A percentile compares a stretch with the other conserved stretches of the same genome.
Evolutionary conservation across 75 land plant species (phyloP).

Genomic region (Pinus albicaulis): DNA sequence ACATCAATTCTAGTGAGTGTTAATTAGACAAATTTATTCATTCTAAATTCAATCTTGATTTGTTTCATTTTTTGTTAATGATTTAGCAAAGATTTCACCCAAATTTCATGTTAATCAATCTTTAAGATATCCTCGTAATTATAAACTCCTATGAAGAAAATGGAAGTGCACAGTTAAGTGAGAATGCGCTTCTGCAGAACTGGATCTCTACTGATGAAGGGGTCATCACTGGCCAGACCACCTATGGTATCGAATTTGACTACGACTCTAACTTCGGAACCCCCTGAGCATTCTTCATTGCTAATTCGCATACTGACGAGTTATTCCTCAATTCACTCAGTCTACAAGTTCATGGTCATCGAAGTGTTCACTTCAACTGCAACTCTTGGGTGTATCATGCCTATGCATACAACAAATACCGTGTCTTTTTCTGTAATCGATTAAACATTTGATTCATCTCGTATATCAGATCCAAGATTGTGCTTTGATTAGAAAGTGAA

Average conservation of each 20-base stretch:
- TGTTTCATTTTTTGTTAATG: too few relatives aligned
- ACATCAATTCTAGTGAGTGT: background rate
- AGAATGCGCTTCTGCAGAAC: background rate
- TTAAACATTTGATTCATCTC: background rate
- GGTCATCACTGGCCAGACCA: background rate
- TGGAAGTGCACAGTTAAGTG: background rate
- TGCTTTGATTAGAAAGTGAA: background rate
- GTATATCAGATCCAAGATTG: background rate
- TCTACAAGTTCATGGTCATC: constrained; percentile 8
- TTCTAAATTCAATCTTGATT: too few relatives aligned
- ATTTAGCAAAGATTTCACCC: too few relatives aligned
- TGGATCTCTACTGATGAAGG: background rate
- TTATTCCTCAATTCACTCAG: constrained; percentile 15
- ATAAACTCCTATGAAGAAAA: background rate
- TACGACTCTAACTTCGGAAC: constrained; percentile 14
- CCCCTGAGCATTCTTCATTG: constrained; percentile 13
- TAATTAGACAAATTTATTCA: too few relatives aligned
- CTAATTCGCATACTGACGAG: constrained; percentile 10
- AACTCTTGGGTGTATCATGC: constrained; percentile 20
- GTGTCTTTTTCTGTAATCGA: constrained; percentile 26
- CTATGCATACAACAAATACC: constrained; percentile 8
- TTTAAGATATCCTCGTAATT: too few relatives aligned
- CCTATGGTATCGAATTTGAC: constrained; percentile 6
- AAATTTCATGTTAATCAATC: too few relatives aligned
- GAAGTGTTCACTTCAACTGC: constrained; percentile 10